phyloP scores from a whole-genome alignment of 2,329 filamentous ascomycete genomes.

The Pseudopyrenochaeta lycopersici region DNA sequence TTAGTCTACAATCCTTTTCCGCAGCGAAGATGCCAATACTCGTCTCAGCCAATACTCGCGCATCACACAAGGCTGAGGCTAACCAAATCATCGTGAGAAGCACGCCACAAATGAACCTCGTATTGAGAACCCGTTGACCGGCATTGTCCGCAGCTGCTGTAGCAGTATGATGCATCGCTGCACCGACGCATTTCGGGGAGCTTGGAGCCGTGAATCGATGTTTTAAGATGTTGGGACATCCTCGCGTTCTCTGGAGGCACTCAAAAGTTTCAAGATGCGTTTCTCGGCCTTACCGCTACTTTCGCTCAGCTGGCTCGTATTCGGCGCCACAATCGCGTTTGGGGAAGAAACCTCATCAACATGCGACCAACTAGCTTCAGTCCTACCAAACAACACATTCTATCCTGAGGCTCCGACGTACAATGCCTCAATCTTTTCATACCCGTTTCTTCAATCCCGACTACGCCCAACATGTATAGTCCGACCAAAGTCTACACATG shows the following conservation, averaged over 20 bases:
- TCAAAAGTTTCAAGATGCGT: constrained; percentile 11
- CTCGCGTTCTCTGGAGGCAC: background rate
- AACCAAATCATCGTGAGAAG: background rate
- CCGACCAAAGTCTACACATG: constrained; percentile 22
- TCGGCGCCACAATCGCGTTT: background rate
- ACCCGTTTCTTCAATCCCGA: constrained; percentile 29
- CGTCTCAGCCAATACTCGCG: background rate
- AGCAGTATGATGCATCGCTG: background rate
- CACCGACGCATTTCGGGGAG: background rate
- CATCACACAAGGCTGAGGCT: background rate
- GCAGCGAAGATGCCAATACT: background rate
- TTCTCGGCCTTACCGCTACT: constrained; percentile 5
- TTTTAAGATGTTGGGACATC: background rate
- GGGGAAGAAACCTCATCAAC: background rate
- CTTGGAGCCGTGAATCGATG: background rate
- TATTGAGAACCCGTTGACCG: background rate
- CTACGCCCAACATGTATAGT: constrained; percentile 32
- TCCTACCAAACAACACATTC: constrained; percentile 24
- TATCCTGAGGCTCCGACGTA: constrained; percentile 26
- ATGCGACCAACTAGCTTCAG: constrained; percentile 21
- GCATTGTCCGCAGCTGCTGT: background rate
- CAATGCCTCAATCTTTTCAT: constrained; percentile 32
- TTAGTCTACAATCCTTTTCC: background rate
- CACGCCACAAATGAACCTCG: constrained; percentile 1
- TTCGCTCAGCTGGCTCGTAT: constrained; percentile 2